Evolutionary conservation across 768 basidiomycete genomes (phyloP), one percentile per base, ranked within the genome.

Genomic region (Punctularia strigosozonata): DNA sequence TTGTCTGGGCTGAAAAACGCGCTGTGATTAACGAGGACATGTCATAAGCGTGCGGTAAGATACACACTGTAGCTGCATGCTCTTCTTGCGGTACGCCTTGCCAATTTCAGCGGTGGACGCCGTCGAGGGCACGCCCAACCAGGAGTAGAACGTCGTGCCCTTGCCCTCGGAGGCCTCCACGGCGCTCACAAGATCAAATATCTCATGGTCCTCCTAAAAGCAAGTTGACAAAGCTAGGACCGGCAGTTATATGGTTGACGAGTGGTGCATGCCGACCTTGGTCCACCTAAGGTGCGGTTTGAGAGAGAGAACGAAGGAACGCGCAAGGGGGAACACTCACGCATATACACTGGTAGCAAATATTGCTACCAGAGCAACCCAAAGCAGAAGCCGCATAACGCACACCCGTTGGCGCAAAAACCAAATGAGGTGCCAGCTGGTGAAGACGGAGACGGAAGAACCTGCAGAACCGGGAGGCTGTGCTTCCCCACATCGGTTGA

Each of bases 111-210:
- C 45, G 4, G 76, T 73, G 13, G 76, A 64, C 1, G 91, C 92
- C 1, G 78, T 76, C 4, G 77, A 59, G 3, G 86, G 64, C 1
- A 95, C 73, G 42, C 84, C 82, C 31, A 99, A 64, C 79, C 84
- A 94, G 8, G 88, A 87, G 64, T 99, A 99, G 63, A 98, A 99
- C 0, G 79, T 86, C n/a, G 83, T 88, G 23, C 82, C 88, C 54
- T 84, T 91, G 44, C 81, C 90, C 66, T 95, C 92, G 2, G 86
- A 65, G 3, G 63, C 65, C 58, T 92, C 80, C 17, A 97, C 56
- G 15, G 72, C 84, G 45, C 74, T 72, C 42, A 94, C 90, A 12
- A 95, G 70, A 61, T 95, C 92, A 53, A 97, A 97, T 25, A 97
- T 92, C 59, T 97, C 91, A 65, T 95, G 74, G 63, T 97, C 91